A percentile compares a stretch with the other conserved stretches of the same genome.
Evolutionary conservation across 2,329 filamentous ascomycete species (phyloP).

Genomic region (Didymella arachidicola): DNA sequence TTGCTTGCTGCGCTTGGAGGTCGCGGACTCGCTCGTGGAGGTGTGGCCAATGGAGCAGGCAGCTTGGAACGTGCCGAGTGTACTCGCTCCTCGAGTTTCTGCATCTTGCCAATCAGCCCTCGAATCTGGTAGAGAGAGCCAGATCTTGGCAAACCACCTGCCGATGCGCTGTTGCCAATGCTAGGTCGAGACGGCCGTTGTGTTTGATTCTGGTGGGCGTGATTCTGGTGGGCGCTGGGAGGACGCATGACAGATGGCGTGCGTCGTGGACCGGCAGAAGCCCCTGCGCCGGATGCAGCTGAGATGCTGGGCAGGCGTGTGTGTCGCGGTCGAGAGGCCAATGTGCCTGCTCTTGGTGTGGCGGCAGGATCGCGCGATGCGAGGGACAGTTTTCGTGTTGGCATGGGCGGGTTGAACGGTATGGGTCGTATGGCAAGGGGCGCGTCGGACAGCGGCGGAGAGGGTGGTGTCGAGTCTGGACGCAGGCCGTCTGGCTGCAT

Average conservation of each 20-base stretch:
- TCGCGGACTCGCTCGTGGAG: slow-evolving; percentile 81
- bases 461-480: slow-evolving; percentile 83
- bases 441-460: slow-evolving; percentile 89
- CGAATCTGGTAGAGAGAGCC: slow-evolving; percentile 91
- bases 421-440: slow-evolving; percentile 63
- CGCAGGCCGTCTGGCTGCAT: slow-evolving; percentile 68
- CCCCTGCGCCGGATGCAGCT: slow-evolving; percentile 47
- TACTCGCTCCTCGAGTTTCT: slow-evolving; percentile 91
- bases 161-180: slow-evolving; percentile 59
- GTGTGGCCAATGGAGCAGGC: slow-evolving; percentile 79
- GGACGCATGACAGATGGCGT: slow-evolving; percentile 54
- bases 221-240: slow-evolving; percentile 26
- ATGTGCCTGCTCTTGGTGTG: slow-evolving; percentile 63
- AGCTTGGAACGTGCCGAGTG: slow-evolving; percentile 91
- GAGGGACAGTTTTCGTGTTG: slow-evolving; percentile 54
- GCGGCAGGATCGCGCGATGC: slow-evolving; percentile 58
- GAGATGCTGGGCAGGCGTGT: slow-evolving; percentile 67
- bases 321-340: slow-evolving; percentile 56
- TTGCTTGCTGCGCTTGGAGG: slow-evolving; percentile 59
- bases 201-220: slow-evolving; percentile 1
- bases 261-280: slow-evolving; percentile 48
- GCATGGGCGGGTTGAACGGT: slow-evolving; percentile 53
- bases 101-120: slow-evolving; percentile 94
- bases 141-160: slow-evolving; percentile 61
- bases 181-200: slow-evolving; percentile 54